Evolutionary conservation across 2,329 filamentous ascomycete genomes (phyloP).

Genomic region (Colletotrichum liriopes): DNA sequence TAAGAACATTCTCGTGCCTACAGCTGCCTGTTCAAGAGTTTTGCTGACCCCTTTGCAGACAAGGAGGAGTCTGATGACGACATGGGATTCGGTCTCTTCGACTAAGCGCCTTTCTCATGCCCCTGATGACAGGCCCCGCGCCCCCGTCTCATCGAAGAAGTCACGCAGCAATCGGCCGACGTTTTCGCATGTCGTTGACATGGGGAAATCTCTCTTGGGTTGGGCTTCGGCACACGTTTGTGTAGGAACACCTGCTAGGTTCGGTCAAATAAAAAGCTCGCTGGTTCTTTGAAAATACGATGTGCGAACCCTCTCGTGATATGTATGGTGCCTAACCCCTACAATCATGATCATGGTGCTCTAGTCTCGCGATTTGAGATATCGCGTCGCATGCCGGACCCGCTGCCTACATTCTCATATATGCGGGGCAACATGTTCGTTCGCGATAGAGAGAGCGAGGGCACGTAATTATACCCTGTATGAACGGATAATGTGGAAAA

Average conservation of each 20-base stretch:
- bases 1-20: constrained; percentile 70
- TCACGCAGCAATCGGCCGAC: constrained; percentile 51
- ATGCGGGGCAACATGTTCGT: background rate
- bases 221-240: constrained; percentile 42
- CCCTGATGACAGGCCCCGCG: constrained; percentile 49
- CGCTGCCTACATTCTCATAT: background rate
- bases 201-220: constrained; percentile 48
- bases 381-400: background rate
- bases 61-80: constrained; percentile 64
- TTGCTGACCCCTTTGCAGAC: constrained; percentile 59
- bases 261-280: constrained; percentile 42
- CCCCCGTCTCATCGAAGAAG: constrained; percentile 54
- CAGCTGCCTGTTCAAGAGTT: constrained; percentile 18
- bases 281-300: constrained; percentile 40
- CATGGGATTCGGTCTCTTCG: constrained; percentile 79
- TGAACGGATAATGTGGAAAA: background rate
- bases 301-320: background rate
- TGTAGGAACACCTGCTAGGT: constrained; percentile 41
- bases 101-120: constrained; percentile 65
- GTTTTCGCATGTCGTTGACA: constrained; percentile 51
- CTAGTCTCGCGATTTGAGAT: background rate
- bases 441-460: background rate
- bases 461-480: background rate
- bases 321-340: background rate
- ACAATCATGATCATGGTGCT: too few relatives aligned